A percentile compares a stretch with the other conserved stretches of the same genome.
Conservation (phyloP, 2,329 filamentous ascomycete genomes). For the Colletotrichum spaethianum region DNA sequence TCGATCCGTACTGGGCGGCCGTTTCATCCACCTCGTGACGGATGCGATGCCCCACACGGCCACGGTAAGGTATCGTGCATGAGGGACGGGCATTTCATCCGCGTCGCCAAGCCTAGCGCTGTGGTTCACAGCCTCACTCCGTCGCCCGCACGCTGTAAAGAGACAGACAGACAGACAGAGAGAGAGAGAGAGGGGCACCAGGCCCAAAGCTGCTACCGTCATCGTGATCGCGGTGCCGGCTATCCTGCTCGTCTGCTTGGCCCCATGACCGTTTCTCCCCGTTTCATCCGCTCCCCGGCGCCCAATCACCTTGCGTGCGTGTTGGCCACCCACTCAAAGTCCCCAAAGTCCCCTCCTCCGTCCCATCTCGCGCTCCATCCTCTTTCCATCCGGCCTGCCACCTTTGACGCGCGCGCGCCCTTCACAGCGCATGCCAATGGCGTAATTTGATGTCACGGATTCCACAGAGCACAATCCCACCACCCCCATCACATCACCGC, state of each 20-base stretch:
- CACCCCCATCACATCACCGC: not conserved
- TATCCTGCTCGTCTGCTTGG: slow-evolving; percentile 21
- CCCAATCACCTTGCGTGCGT: slow-evolving; percentile 15
- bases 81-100: slow-evolving; percentile 1
- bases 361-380: slow-evolving; percentile 24
- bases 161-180: not conserved
- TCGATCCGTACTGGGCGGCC: not conserved
- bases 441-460: slow-evolving; percentile 33
- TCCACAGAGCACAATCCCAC: not conserved
- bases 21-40: not conserved
- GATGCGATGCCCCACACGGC: not conserved
- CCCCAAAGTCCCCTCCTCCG: slow-evolving; percentile 12
- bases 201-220: slow-evolving; percentile 12
- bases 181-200: not conserved
- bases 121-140: slow-evolving; percentile 12
- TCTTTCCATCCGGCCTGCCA: slow-evolving; percentile 4
- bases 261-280: slow-evolving; percentile 22
- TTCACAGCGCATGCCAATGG: slow-evolving; percentile 23
- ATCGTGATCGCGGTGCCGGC: slow-evolving; percentile 23
- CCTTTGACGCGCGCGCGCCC: slow-evolving; percentile 5
- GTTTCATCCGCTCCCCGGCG: slow-evolving; percentile 8
- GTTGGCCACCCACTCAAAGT: slow-evolving; percentile 8
- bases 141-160: slow-evolving; percentile 2
- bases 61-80: slow-evolving; percentile 2
- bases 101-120: not conserved